Evolutionary conservation across 2,329 filamentous ascomycete genomes (phyloP), one percentile per base, ranked within the genome.

Genomic region (Pyricularia sp.): DNA sequence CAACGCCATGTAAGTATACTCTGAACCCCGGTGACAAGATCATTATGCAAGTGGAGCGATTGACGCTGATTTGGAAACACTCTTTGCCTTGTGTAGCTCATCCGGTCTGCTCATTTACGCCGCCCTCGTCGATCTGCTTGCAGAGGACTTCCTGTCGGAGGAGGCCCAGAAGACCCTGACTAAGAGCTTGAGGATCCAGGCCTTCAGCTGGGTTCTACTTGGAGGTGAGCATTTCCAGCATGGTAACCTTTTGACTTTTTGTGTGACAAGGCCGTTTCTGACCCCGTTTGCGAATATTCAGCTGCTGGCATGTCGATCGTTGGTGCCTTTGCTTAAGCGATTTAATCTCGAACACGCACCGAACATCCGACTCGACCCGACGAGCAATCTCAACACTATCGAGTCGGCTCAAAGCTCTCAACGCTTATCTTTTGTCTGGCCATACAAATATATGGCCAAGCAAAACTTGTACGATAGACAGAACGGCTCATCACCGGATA

Each of bases 91-190:
- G 9, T 59, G 26, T 66, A 86, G 83, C 68, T 89, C 86, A 1
- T 88, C 83, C 30, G 87, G 86, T 74, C 80, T 89, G 31, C 76
- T 89, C 7, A 83, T 89, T 67, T 89, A 88, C 73, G 86, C 86
- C 59, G 85, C 87, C 1, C 78, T 89, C 7, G 88, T 90, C 1
- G 87, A 90, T 74, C 77, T 90, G 33, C 77, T 90, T 50, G 86
- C 86, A 4, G 87, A 89, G 73, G 88, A 90, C 74, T 90, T 90
- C 78, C 78, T 90, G 23, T 88, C 86, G 0, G 85, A 87, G 68
- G 84, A 87, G 73, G 83, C 83, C 0, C 77, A 80, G 66, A 75
- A 77, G n/a, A 75, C 80, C 2, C 77, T 89, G 80, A 83, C 77
- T 3, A 82, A 80, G 73, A 84, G 81, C 71, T 81, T 84, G 68